phyloP scores from a whole-genome alignment of 106 monocot species.

The Chionographis japonica region DNA sequence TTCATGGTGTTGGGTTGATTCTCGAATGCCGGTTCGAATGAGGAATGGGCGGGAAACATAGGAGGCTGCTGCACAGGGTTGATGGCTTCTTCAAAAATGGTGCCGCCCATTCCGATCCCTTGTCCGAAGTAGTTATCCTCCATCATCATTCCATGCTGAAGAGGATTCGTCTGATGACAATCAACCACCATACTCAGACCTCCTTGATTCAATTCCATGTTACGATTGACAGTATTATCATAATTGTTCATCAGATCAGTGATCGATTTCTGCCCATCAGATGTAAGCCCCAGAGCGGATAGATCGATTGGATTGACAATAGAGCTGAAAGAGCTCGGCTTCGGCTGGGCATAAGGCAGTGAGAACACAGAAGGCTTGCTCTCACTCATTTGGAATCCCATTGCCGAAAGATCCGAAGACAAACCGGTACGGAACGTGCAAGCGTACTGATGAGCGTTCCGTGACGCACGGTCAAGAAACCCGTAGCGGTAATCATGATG shows the following conservation, averaged over 20 bases:
- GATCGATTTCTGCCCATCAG: slow-evolving; percentile 59
- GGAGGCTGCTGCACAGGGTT: too few relatives aligned
- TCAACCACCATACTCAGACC: background rate
- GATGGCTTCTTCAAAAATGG: background rate
- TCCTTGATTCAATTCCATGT: slow-evolving; percentile 2
- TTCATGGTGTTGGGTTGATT: background rate
- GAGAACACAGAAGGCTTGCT: slow-evolving; percentile 45
- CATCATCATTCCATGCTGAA: slow-evolving; percentile 12
- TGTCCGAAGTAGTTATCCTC: slow-evolving; percentile 9
- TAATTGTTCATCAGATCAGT: slow-evolving; percentile 65
- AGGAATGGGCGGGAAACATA: too few relatives aligned
- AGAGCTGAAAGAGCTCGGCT: background rate
- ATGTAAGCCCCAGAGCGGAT: slow-evolving; percentile 36
- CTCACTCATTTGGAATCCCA: slow-evolving; percentile 29
- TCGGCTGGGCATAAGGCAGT: slow-evolving; percentile 21
- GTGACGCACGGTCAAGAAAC: slow-evolving; percentile 25
- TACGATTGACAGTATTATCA: slow-evolving; percentile 24
- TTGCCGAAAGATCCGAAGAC: slow-evolving; percentile 3
- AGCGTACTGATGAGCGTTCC: slow-evolving; percentile 36
- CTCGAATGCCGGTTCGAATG: too few relatives aligned
- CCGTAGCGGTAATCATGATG: slow-evolving; percentile 14
- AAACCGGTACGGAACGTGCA: slow-evolving; percentile 26
- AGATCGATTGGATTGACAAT: slow-evolving; percentile 13
- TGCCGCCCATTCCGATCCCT: background rate
- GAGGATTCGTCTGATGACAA: background rate